phyloP scores from a whole-genome alignment of 83 land plant genomes.

The Isoetes engelmannii region DNA sequence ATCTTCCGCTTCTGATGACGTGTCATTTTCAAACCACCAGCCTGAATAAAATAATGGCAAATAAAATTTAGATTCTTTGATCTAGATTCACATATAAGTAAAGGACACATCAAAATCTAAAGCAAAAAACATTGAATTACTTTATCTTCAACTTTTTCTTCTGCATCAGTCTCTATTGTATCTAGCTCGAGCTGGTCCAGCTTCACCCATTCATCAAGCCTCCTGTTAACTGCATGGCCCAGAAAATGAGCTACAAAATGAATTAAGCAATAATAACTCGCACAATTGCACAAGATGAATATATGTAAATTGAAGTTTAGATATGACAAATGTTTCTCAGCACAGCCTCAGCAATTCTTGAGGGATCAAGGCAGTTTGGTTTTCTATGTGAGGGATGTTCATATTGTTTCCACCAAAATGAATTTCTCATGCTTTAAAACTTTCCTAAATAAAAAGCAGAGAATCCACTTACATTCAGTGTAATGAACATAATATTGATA shows the following conservation, averaged over 20 bases:
- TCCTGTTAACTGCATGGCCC: conserved; percentile 58
- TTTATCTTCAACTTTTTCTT: conserved; percentile 88
- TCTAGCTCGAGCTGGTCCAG: conserved; percentile 88
- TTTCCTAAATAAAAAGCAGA: not conserved
- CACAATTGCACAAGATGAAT: not conserved
- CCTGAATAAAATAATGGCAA: conserved; percentile 34
- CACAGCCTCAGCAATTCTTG: not conserved
- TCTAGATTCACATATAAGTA: too few species aligned
- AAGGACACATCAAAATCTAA: not conserved
- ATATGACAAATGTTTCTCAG: not conserved
- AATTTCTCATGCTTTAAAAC: not conserved
- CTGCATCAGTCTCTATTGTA: conserved; percentile 61
- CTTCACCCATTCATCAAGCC: conserved; percentile 97
- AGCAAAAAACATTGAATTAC: conserved; percentile 22
- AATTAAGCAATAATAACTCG: conserved; percentile 9
- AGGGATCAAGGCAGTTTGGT: not conserved
- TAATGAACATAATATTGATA: conserved; percentile 96
- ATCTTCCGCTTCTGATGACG: conserved; percentile 89
- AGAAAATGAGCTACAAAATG: not conserved
- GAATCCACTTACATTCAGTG: conserved; percentile 44
- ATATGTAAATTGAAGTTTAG: conserved; percentile 4
- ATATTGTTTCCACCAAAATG: conserved; percentile 14
- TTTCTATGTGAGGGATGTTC: not conserved
- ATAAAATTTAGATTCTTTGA: not conserved
- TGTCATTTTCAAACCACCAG: conserved; percentile 80